Evolutionary conservation across 2,329 filamentous ascomycete genomes (phyloP).

Genomic region (Claviceps sp.): DNA sequence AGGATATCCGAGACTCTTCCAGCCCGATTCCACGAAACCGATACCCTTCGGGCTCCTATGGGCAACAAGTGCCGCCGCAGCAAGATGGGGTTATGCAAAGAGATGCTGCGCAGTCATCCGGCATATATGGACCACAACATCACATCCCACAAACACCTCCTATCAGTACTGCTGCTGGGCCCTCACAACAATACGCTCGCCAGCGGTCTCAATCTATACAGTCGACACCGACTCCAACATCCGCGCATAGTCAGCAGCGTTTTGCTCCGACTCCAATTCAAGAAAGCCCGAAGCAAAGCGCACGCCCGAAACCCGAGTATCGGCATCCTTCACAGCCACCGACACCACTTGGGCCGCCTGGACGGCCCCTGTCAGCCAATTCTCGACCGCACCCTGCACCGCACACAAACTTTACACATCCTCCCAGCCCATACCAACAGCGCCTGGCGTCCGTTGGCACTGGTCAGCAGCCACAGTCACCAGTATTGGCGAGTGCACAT

Average conservation of each 20-base stretch:
- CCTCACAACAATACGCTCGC: slow-evolving; percentile 24
- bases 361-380: slow-evolving; percentile 30
- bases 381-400: slow-evolving; percentile 25
- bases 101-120: slow-evolving; percentile 21
- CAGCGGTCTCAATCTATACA: slow-evolving; percentile 44
- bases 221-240: slow-evolving; percentile 48
- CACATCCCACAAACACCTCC: slow-evolving; percentile 36
- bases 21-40: slow-evolving; percentile 41
- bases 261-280: slow-evolving; percentile 37
- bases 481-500: slow-evolving; percentile 12
- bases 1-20: slow-evolving; percentile 26
- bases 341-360: slow-evolving; percentile 40
- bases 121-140: slow-evolving; percentile 29
- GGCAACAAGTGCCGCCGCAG: slow-evolving; percentile 24
- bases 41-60: slow-evolving; percentile 30
- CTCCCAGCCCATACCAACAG: slow-evolving; percentile 49
- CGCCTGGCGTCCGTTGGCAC: slow-evolving; percentile 19
- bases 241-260: slow-evolving; percentile 44
- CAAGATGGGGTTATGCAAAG: slow-evolving; percentile 33
- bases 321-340: slow-evolving; percentile 41
- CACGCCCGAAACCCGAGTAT: slow-evolving; percentile 28
- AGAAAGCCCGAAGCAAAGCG: slow-evolving; percentile 36
- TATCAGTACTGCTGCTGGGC: slow-evolving; percentile 27
- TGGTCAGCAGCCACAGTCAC: slow-evolving; percentile 20
- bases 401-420: slow-evolving; percentile 31